Conservation (phyloP, 306 rosid species). For the Cucurbita pepo region DNA sequence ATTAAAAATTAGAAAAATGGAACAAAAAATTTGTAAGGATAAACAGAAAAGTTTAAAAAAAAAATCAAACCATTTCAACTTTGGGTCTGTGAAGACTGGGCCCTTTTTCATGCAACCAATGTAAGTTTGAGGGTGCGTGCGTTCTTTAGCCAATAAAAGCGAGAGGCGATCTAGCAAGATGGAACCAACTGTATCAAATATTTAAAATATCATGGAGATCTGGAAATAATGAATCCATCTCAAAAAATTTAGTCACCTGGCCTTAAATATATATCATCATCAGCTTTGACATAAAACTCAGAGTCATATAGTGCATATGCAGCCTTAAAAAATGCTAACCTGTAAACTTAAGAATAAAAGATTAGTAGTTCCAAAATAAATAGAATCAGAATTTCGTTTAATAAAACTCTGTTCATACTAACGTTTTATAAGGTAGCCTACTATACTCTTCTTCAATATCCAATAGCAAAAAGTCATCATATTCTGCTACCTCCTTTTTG, state of each 20-base stretch:
- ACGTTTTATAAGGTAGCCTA: slow-evolving; percentile 99
- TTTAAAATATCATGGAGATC: not conserved
- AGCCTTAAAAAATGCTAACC: slow-evolving; percentile 94
- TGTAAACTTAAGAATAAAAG: slow-evolving; percentile 17
- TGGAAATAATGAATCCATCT: not conserved
- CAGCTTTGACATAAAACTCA: slow-evolving; percentile 86
- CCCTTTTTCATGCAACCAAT: slow-evolving; percentile 98
- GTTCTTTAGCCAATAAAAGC: slow-evolving; percentile 58
- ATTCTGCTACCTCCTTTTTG: slow-evolving; percentile 46
- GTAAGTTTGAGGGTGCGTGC: slow-evolving; percentile 80
- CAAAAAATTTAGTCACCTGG: slow-evolving; percentile 46
- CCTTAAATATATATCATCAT: slow-evolving; percentile 90
- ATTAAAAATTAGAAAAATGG: not conserved
- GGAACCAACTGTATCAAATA: slow-evolving; percentile 1
- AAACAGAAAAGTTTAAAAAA: not conserved
- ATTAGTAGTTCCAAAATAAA: not conserved
- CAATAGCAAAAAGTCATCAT: slow-evolving; percentile 72
- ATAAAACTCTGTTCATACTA: slow-evolving; percentile 24
- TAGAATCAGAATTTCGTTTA: slow-evolving; percentile 6
- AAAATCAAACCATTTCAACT: slow-evolving; percentile 72
- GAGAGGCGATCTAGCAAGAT: slow-evolving; percentile 73
- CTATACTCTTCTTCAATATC: slow-evolving; percentile 98
- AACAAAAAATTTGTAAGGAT: not conserved
- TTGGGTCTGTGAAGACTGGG: slow-evolving; percentile 89
- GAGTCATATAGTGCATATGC: slow-evolving; percentile 80